Base-by-base conservation (phyloP, 2,329 filamentous ascomycete genomes). In the Aspergillus tamarii region DNA sequence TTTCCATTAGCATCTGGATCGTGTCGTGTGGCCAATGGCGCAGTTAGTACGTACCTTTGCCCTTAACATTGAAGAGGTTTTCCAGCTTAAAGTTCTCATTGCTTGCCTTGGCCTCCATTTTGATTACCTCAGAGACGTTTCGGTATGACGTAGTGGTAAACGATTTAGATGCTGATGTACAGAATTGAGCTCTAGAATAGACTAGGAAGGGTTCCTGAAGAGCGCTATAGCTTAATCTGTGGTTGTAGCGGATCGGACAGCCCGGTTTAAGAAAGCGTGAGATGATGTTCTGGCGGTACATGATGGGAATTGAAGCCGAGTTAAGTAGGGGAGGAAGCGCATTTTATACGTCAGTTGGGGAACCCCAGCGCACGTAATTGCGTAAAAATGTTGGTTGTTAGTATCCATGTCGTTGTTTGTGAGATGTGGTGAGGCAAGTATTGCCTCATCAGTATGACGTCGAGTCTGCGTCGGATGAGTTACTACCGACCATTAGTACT, bases 11-110 rank as follows among this genome's bases (percentile, higher is more conserved):
- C 10, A 11, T 48, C 7, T 32, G n/a, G 41, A 9, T 57, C 11
- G 14, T 11, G 39, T 6, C 34, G 9, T 30, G 9, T 30, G 26
- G 1, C 12, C n/a, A 48, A 16, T 14, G 9, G 14, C 12, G 2
- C 3, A 21, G 2, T 9, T 59, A 30, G 14, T 21, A 36, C 45
- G 21, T 66, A 74, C 74, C 73, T 65, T 84, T 84, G 67, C 78
- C 80, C 59, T 85, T 82, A 63, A 87, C 83, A 41, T 80, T 80
- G 77, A 87, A 88, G 11, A 88, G 80, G 68, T 83, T 84, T 65
- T 80, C 76, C 8, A 82, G 79, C 65, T 79, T 77, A 61, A 87
- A 84, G 64, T 82, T 79, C 65, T 73, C 60, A 61, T 77, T 77
- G 19, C 66, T 80, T 67, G 61, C 80, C 82, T 70, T 75, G 67